These are phyloP conservation scores for Dothideomycetes sp. DNA, from an alignment of 2,329 filamentous ascomycete species.

Conservation along the genomic window DNA sequence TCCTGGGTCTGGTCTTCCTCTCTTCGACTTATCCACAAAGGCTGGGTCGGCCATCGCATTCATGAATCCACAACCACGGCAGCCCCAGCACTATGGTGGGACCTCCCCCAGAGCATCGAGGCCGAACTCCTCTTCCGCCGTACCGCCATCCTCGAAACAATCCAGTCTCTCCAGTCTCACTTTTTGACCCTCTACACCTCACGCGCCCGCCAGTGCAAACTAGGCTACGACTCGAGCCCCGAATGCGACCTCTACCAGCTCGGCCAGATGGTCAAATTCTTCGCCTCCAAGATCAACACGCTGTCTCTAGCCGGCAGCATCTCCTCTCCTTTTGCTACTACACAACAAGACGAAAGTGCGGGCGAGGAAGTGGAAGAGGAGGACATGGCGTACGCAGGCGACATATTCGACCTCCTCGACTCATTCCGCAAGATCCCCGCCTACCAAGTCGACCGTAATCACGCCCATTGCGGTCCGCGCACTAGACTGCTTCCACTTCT, in stretches of 20 bases:
- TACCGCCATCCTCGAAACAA: conserved; percentile 54
- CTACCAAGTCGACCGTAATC: conserved; percentile 65
- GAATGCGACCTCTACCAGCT: conserved; percentile 71
- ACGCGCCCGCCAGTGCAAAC: conserved; percentile 55
- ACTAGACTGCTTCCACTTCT: conserved; percentile 55
- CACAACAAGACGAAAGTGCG: conserved; percentile 7
- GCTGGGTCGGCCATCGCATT: conserved; percentile 46
- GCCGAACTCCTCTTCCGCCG: conserved; percentile 58
- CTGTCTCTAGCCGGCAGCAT: conserved; percentile 42
- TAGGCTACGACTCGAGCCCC: conserved; percentile 61
- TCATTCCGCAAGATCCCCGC: conserved; percentile 54
- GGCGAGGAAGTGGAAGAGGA: conserved; percentile 14
- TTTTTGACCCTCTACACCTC: conserved; percentile 59
- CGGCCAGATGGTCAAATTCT: conserved; percentile 65
- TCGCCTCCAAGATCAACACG: conserved; percentile 47
- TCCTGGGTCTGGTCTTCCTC: conserved; percentile 51
- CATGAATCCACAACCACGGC: conserved; percentile 24
- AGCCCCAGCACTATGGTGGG: conserved; percentile 54
- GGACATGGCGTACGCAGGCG: conserved; percentile 42
- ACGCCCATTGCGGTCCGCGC: conserved; percentile 61
- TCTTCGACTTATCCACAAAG: conserved; percentile 54
- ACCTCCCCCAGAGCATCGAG: conserved; percentile 58
- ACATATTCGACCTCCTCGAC: conserved; percentile 50
- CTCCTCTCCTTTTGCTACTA: conserved; percentile 13
- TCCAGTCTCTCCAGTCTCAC: conserved; percentile 58